Base-by-base conservation (phyloP, 306 rosid species). In the Vicia sativa region DNA sequence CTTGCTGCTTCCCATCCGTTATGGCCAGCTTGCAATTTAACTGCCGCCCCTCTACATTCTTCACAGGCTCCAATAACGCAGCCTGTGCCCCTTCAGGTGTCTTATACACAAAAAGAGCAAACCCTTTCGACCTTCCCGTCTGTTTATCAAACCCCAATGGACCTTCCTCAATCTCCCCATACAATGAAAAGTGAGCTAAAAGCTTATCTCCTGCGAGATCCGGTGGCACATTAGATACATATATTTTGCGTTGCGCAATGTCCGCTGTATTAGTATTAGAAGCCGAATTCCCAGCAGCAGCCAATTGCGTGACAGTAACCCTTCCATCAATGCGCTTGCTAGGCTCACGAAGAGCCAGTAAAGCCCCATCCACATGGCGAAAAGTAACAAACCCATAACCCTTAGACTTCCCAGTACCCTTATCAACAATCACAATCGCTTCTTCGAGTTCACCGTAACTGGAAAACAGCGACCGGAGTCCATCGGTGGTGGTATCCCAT, bases 261-360 rank as follows among this genome's bases (percentile, higher is more conserved):
- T 95, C 99, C 0, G 65, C 81, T 0, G 89, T 25, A 3, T 77
- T 83, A 0, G 82, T 14, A 11, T 59, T 73, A 0, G 87, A 31
- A 0, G 74, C 81, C 0, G 96, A 50, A 48, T 88, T 85, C 0
- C 97, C 95, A 0, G 92, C 96, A 0, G 97, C 96, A 0, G 99
- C 99, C 6, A 95, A 83, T 84, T 95, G 99, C 0, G 99, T 90
- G n/a, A 95, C 99, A 0, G 99, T 95, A 4, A 95, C 95, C 4
- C 99, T 89, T 2, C 99, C 97, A 16, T 95, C 99, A 39, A 95
- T 95, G 45, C 90, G 86, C 86, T 95, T 95, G 76, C 99, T 95
- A 0, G 99, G 99, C 60, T 95, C 99, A 38, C 92, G 88, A 8
- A 95, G 83, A 0, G 99, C 99, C 0, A 90, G 85, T 11, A 88